Evolutionary conservation across 331 rosid species (phyloP), one percentile per base, ranked within the genome.

Genomic region (Spiraea crenata): DNA sequence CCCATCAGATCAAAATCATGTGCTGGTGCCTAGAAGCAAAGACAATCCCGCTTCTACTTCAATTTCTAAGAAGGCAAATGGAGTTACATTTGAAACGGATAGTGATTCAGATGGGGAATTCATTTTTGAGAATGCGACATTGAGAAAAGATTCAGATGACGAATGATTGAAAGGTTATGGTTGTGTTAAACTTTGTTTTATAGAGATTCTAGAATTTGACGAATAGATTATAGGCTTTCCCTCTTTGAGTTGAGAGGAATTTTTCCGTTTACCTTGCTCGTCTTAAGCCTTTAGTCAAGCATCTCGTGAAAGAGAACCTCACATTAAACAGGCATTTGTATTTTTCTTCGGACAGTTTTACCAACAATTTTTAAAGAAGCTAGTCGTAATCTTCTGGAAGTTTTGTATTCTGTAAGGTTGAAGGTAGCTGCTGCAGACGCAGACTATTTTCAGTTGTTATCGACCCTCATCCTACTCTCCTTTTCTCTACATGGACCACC

Each of bases 121-220:
- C 54, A 19, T 83, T 87, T 67, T 25, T 25, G 31, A 25, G 31
- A 25, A 25, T 97, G 97, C 51, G 96, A 91, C 34, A 87, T 91
- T 65, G 82, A 87, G 81, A 86, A 81, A 50, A 85, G 88, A 80
- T 75, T 87, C 96, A 58, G 95, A 91, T 72, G 84, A 89, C 31
- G 95, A 70, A 31, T 64, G 65, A 74, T 11, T 8, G 11, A 52
- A 13, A 35, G 20, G 10, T 72, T n/a, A 42, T 47, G 37, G 37
- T 35, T 25, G 35, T 44, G 54, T 70, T 70, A 5, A 5, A 16
- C 15, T 57, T n/a, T 15, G 14, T 57, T 3, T 45, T 44, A 4
- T 34, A 25, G 40, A 45, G 42, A 25, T 7, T 20, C 0, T 45
- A 20, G n/a, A 7, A 46, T 14, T 45, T 1, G 17, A 11, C 25